Conservation (phyloP, 208 protist genomes). For the Lotmaria passim region DNA sequence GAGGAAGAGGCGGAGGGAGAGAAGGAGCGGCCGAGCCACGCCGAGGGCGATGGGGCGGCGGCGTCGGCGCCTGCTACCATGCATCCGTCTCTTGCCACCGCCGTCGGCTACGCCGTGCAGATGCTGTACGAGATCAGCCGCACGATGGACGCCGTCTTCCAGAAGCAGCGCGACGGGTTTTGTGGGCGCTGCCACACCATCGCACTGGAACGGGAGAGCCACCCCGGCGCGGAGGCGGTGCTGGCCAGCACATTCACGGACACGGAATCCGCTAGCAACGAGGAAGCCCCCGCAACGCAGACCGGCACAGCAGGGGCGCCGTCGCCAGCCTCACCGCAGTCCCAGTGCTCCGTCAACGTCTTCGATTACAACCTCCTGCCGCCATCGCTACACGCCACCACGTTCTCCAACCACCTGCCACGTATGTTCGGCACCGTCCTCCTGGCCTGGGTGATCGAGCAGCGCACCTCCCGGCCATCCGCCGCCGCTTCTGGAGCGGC, state of each 20-base stretch:
- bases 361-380: conserved; percentile 48
- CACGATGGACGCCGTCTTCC: conserved; percentile 28
- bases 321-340: conserved; percentile 5
- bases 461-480: not conserved
- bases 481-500: not conserved
- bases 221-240: not conserved
- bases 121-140: conserved; percentile 35
- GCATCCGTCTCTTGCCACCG: not conserved
- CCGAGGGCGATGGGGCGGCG: not conserved
- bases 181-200: conserved; percentile 29
- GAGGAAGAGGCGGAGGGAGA: not conserved
- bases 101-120: conserved; percentile 35
- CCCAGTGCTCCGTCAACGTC: conserved; percentile 29
- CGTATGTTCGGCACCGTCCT: conserved; percentile 52
- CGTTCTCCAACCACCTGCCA: conserved; percentile 48
- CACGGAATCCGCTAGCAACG: not conserved
- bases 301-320: too few species aligned
- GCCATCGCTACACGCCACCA: conserved; percentile 37
- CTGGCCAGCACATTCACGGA: not conserved
- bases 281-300: conserved; percentile 4
- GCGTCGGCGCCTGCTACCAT: not conserved
- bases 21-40: not conserved
- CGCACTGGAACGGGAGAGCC: conserved; percentile 29
- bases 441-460: conserved; percentile 50
- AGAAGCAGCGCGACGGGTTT: conserved; percentile 38